Conservation (phyloP, 768 basidiomycete genomes). For the Phanerodontia chrysosporium region DNA sequence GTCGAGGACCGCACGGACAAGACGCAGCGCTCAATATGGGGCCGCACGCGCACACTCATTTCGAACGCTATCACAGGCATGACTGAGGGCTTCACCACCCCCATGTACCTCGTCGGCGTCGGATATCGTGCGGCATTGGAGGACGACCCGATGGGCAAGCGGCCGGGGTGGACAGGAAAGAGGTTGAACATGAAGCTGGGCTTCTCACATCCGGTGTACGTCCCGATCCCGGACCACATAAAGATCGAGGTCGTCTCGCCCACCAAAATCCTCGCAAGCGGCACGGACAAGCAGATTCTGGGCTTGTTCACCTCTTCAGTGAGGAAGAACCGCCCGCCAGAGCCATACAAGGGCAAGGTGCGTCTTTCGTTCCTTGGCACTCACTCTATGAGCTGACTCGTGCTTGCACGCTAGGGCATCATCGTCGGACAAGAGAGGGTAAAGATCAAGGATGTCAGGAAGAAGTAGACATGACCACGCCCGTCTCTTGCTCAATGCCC, state of each 20-base stretch:
- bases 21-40: constrained; percentile 89
- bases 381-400: constrained; percentile 3
- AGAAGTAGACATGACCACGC: constrained; percentile 61
- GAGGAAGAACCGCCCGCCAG: constrained; percentile 80
- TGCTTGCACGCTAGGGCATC: constrained; percentile 58
- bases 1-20: constrained; percentile 63
- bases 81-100: constrained; percentile 79
- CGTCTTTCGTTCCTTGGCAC: constrained; percentile 24
- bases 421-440: constrained; percentile 93
- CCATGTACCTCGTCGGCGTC: constrained; percentile 89
- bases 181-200: constrained; percentile 90
- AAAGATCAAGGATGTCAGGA: constrained; percentile 88
- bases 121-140: constrained; percentile 90
- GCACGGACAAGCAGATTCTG: constrained; percentile 84
- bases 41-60: constrained; percentile 88
- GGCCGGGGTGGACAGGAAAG: constrained; percentile 55
- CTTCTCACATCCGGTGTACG: constrained; percentile 81
- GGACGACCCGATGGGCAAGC: constrained; percentile 60
- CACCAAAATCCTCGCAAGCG: constrained; percentile 78
- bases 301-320: constrained; percentile 88
- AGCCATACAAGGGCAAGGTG: constrained; percentile 98
- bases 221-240: constrained; percentile 81
- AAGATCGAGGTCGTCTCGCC: constrained; percentile 75
- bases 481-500: no score
- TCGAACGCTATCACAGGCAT: constrained; percentile 88